Evolutionary conservation across 2,329 filamentous ascomycete genomes (phyloP), one percentile per base, ranked within the genome.

Genomic region (Hypoxylon rubiginosum): DNA sequence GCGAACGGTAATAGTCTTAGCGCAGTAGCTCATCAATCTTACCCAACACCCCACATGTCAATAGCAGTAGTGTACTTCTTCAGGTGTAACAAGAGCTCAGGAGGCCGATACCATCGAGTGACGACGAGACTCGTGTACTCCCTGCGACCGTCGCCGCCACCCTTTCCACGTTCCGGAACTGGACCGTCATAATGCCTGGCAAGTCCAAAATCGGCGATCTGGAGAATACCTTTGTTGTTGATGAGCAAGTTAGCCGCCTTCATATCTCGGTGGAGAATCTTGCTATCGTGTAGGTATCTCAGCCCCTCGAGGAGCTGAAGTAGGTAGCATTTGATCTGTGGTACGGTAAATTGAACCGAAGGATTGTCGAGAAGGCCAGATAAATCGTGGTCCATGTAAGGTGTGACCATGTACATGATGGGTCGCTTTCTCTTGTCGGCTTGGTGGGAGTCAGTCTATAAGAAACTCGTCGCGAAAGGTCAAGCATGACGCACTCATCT

Each of bases 341-440:
- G 87, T 75, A 94, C 91, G 52, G 91, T 92, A 75, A 99, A 95
- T 43, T 88, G 87, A 41, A 99, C 94, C 6, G 91, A 90, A 9
- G 95, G 95, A 74, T 99, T 99, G 79, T 98, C 96, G 74, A 99
- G 89, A 30, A 99, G 88, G 48, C 96, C 96, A 8, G 95, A 97
- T n/a, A 99, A 86, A 80, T 99, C 96, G 81, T 99, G 96, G 74
- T 98, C 94, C 94, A 98, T 97, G 79, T 99, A 99, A 6, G 95
- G 96, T 48, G 91, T 97, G 55, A 97, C 95, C 96, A 99, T 99
- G 81, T 98, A 98, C 85, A 99, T 94, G 72, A 94, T 94, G 3
- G 91, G 90, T 64, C 91, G 89, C 79, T 92, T 94, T 72, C 91
- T 88, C 79, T 93, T 92, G 77, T 95, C 92, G 73, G 88, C 89